Evolutionary conservation across 805 yeast species (phyloP), one percentile per base, ranked within the genome.

Genomic region (Candida maris): DNA sequence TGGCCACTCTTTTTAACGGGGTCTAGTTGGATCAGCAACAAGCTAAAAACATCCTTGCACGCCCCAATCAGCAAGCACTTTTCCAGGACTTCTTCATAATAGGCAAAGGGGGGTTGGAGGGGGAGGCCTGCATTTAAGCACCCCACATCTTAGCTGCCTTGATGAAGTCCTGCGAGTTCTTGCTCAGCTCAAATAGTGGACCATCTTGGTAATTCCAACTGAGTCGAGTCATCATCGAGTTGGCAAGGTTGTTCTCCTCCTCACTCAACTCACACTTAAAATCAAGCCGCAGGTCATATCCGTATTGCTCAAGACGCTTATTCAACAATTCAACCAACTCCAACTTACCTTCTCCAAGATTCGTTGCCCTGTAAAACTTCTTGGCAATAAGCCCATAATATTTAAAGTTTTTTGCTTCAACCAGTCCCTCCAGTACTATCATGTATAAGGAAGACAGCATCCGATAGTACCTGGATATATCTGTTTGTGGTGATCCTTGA

Each of bases 81-180:
- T n/a, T n/a, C n/a, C n/a, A n/a, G n/a, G n/a, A n/a, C n/a, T n/a
- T n/a, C n/a, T n/a, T n/a, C n/a, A n/a, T n/a, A n/a, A n/a, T n/a
- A n/a, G n/a, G n/a, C n/a, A n/a, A n/a, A n/a, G n/a, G n/a, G n/a
- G n/a, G n/a, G n/a, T n/a, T n/a, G n/a, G n/a, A n/a, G n/a, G n/a
- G n/a, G n/a, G n/a, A n/a, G n/a, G n/a, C n/a, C n/a, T n/a, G n/a
- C 31, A 15, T 9, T 20, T 28, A 30, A 26, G 30, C 30, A n/a
- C 30, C 37, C 12, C 35, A 30, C 27, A 35, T 32, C 18, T 27
- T n/a, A 3, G 42, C 39, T 14, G 40, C 42, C 28, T 32, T n/a
- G 14, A 34, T 25, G 25, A 42, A 42, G 12, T 12, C 14, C 14
- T 35, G 32, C 4, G 37, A 26, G 31, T 42, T 35, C 14, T 21